Evolutionary conservation across 2,329 filamentous ascomycete species (phyloP), one percentile per base, ranked within the genome.

Genomic region (Pseudogymnoascus sp.): DNA sequence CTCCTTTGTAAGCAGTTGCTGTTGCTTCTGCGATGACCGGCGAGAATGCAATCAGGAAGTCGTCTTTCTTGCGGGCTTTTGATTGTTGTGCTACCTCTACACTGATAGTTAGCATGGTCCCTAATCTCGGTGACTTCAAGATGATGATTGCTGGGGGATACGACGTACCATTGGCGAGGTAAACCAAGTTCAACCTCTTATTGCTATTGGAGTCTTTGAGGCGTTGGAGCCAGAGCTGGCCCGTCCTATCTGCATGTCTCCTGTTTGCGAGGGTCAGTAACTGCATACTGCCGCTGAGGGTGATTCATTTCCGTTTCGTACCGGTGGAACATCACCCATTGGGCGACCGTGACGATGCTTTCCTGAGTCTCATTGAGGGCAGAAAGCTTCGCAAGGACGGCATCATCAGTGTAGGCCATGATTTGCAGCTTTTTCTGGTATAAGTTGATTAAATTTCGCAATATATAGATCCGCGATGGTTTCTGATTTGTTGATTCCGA

Each of bases 241-340:
- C 92, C 19, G 93, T 97, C 65, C 90, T 87, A 68, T 96, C 91
- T 61, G 95, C 93, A 77, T 97, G 90, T 74, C 94, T 87, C 75
- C 93, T 97, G 60, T 63, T 65, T 65, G 25, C 60, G 33, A 52
- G 60, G 63, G 68, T 76, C 67, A 78, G 75, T 22, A 66, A 41
- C 16, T 49, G n/a, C 41, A 65, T 49, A 25, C 9, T 59, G 39
- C 35, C 4, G 42, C 4, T n/a, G 25, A 30, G 16, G 9, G 39
- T 41, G 39, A 22, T 35, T 8, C 42, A 58, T 64, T 63, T 28
- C 19, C 12, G 25, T 38, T 60, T 64, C 74, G 66, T 86, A 96
- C 92, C 92, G 89, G 78, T 99, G 93, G 75, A 99, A 99, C 89
- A 99, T 95, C 65, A 99, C 94, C 95, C 95, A 99, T 86, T 97